These are phyloP conservation scores for Passiflora organensis DNA, from an alignment of 345 rosid genomes.

Conservation along the genomic window DNA sequence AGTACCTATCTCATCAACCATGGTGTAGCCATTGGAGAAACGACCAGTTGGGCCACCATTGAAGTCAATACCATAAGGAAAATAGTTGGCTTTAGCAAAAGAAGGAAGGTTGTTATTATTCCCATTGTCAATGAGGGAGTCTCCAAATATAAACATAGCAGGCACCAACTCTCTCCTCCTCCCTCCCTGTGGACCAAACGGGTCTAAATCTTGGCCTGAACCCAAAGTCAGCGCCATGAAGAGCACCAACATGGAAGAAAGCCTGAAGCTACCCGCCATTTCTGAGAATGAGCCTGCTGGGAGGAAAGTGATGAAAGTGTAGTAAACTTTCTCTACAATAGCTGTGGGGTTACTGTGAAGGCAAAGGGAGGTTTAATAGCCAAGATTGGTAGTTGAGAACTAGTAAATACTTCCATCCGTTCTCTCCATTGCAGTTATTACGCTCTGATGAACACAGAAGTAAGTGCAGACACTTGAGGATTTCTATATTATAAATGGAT, in stretches of 20 bases:
- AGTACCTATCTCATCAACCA: slow-evolving; percentile 85
- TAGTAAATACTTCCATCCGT: slow-evolving; percentile 13
- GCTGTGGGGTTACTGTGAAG: not conserved
- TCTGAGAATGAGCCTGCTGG: not conserved
- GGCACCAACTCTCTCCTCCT: slow-evolving; percentile 54
- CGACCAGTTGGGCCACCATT: slow-evolving; percentile 94
- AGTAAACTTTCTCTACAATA: not conserved
- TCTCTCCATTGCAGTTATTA: slow-evolving; percentile 10
- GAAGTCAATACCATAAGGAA: slow-evolving; percentile 94
- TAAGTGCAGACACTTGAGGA: not conserved
- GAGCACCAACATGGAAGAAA: not conserved
- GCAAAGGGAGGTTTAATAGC: slow-evolving; percentile 10
- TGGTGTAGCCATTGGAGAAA: slow-evolving; percentile 92
- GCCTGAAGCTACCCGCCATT: not conserved
- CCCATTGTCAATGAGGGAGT: slow-evolving; percentile 90
- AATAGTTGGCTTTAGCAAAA: slow-evolving; percentile 87
- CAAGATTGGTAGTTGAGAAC: slow-evolving; percentile 9
- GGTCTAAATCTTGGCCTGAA: slow-evolving; percentile 14
- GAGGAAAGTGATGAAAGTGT: not conserved
- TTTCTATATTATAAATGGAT: not conserved
- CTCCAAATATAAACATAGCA: slow-evolving; percentile 89
- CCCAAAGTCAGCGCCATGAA: not conserved
- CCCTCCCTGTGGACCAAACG: slow-evolving; percentile 19
- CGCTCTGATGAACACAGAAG: not conserved
- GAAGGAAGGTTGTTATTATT: slow-evolving; percentile 83